Base-by-base conservation (phyloP, 176 grass and related monocot genomes). In the Phyllostachys edulis region DNA sequence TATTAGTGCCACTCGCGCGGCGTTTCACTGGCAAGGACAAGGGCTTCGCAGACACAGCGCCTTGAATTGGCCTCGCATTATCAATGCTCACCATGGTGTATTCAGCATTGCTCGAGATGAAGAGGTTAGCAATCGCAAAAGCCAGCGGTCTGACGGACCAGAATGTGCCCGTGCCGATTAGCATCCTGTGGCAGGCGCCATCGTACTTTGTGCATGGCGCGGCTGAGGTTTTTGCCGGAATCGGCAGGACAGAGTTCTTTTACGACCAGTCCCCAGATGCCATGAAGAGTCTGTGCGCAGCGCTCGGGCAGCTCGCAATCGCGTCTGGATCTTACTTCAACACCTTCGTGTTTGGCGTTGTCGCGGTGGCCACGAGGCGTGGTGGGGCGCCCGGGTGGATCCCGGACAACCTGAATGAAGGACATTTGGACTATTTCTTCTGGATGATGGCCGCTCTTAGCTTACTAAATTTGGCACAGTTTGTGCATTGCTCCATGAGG, bases 131-230 rank as follows among this genome's bases (percentile, higher is more conserved):
- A 0, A 44, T 59, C 7, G 76, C 49, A 11, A n/a, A 12, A 14
- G 37, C 55, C 1, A 18, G 67, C 3, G 26, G 20, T 2, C 54
- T 57, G 54, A 8, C 20, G 3, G 20, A n/a, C 54, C 18, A 57
- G 54, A 57, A 57, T 9, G 54, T 57, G 54, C 54, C 18, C 12
- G 6, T n/a, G 10, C 6, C 41, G 24, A 76, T 70, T 21, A 90
- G 63, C 71, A 89, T 89, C 39, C 16, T 82, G 32, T 90, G 83
- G 88, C 88, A 90, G 44, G 84, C 40, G 11, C 88, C 88, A 0
- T 44, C 80, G 4, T 77, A 71, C 29, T 23, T 71, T 8, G 4
- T 90, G 56, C 23, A 80, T 2, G 83, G 83, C n/a, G 65, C 63
- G 4, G 81, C 67, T 1, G 75, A 84, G 63, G 76, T 89, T 17